phyloP scores from a whole-genome alignment of 208 protist species.

The Hexamita inflata region DNA sequence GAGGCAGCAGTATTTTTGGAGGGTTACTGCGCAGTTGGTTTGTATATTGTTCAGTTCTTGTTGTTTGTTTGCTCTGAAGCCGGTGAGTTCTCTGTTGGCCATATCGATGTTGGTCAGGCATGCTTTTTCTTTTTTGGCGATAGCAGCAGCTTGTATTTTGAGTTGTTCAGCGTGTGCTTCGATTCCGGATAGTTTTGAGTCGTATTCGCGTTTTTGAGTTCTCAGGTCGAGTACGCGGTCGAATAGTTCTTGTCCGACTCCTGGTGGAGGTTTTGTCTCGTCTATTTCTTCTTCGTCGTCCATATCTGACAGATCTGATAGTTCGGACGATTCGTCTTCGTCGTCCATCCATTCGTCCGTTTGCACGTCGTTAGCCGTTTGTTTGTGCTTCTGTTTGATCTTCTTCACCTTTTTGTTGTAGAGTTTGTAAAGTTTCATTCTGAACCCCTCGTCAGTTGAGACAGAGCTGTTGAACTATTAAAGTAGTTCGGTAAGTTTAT shows the following conservation, averaged over 20 bases:
- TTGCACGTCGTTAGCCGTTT: no score
- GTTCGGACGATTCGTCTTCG: conserved; percentile 10
- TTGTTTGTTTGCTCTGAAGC: conserved; percentile 3
- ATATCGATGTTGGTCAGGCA: neutral
- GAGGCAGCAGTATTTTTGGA: neutral
- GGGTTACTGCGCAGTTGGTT: neutral
- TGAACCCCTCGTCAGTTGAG: neutral
- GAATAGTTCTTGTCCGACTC: conserved; percentile 6
- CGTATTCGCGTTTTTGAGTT: neutral
- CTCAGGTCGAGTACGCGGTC: neutral
- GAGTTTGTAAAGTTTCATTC: conserved; percentile 9
- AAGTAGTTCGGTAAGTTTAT: neutral
- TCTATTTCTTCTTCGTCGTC: conserved; percentile 19
- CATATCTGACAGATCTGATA: conserved; percentile 10
- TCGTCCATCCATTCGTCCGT: conserved; percentile 19
- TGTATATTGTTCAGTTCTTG: conserved; percentile 16
- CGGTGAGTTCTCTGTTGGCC: conserved; percentile 22
- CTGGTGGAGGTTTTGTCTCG: conserved; percentile 4
- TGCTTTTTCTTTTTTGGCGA: conserved; percentile 3
- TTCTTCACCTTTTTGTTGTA: conserved; percentile 30
- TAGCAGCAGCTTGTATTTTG: neutral
- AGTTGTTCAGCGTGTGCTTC: neutral
- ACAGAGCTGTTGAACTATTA: neutral
- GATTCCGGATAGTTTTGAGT: neutral
- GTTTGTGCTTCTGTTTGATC: no score